phyloP scores from a whole-genome alignment of 2,329 filamentous ascomycete species.

The Aotearoamyces nothofagi region DNA sequence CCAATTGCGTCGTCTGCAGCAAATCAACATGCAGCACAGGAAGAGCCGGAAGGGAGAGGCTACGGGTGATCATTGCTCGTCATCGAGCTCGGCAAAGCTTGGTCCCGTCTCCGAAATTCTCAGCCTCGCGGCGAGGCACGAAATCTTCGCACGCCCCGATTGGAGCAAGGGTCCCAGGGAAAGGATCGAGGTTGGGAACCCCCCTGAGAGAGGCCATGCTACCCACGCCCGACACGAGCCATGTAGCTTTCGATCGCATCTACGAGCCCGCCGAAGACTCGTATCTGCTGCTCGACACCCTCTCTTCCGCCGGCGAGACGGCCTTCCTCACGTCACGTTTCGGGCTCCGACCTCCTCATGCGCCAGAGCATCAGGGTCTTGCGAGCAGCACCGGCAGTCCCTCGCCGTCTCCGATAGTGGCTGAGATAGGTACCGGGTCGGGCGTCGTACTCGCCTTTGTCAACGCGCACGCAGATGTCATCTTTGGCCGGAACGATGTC shows the following conservation, averaged over 20 bases:
- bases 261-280: constrained; percentile 97
- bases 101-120: background rate
- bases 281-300: constrained; percentile 81
- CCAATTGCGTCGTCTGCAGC: too few species aligned
- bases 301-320: constrained; percentile 41
- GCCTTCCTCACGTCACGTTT: constrained; percentile 12
- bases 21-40: background rate
- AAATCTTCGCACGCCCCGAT: too few species aligned
- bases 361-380: constrained; percentile 2
- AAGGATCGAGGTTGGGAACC: background rate
- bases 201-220: constrained; percentile 43
- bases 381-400: too few species aligned
- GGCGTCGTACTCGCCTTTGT: constrained; percentile 88
- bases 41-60: background rate
- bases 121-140: constrained; percentile 1
- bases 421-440: constrained; percentile 84
- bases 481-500: constrained; percentile 59
- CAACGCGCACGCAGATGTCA: constrained; percentile 52
- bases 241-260: constrained; percentile 75
- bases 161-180: too few species aligned
- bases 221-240: constrained; percentile 83
- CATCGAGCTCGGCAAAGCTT: constrained; percentile 1
- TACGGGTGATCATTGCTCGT: background rate
- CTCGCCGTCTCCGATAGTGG: constrained; percentile 44
- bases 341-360: constrained; percentile 5